Evolutionary conservation across 768 basidiomycete genomes (phyloP).

Genomic region (Auricularia sp.): DNA sequence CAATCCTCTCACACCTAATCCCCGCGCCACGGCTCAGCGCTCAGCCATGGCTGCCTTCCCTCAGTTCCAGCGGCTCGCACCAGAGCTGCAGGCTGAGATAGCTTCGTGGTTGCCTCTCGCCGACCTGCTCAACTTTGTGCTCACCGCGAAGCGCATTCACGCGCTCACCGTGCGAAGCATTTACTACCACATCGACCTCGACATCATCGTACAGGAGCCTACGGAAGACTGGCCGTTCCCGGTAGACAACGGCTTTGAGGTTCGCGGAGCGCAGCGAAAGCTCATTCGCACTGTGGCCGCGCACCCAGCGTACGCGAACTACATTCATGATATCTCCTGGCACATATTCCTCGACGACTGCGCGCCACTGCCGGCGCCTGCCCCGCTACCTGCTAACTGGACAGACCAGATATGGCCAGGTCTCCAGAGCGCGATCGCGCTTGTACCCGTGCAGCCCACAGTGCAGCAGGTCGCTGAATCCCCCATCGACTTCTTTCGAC

Average conservation of each 20-base stretch:
- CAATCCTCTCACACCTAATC: not conserved
- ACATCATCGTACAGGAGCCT: not conserved
- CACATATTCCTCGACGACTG: not conserved
- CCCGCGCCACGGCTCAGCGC: not conserved
- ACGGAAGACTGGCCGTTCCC: not conserved
- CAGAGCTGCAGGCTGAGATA: not conserved
- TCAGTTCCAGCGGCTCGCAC: not conserved
- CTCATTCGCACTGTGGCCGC: not conserved
- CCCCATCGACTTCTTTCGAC: not conserved
- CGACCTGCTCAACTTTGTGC: not conserved
- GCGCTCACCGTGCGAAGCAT: not conserved
- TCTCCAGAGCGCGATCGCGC: not conserved
- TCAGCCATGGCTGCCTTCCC: not conserved
- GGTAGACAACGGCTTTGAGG: not conserved
- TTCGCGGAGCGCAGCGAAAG: not conserved
- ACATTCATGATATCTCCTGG: not conserved
- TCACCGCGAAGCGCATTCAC: not conserved
- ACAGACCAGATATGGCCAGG: not conserved
- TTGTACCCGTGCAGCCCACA: not conserved
- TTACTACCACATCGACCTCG: not conserved
- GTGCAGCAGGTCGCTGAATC: not conserved
- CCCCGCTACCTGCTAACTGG: not conserved
- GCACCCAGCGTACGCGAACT: not conserved
- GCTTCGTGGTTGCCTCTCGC: not conserved
- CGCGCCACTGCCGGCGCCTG: not conserved